phyloP scores from a whole-genome alignment of 768 basidiomycete species.

The Lactifluus hygrophoroides region DNA sequence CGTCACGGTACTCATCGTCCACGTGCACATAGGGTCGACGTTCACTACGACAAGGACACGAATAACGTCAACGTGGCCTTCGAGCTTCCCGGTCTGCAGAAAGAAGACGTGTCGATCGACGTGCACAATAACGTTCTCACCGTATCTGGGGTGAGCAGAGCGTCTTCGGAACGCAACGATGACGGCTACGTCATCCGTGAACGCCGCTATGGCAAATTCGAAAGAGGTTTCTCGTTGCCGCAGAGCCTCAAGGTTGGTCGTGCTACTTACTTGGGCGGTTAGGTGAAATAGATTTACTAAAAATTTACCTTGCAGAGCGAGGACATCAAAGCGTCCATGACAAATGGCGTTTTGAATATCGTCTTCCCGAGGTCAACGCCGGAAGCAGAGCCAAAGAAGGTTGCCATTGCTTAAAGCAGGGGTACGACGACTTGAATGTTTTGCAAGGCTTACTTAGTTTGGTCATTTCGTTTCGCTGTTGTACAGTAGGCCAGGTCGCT shows the following conservation, averaged over 20 bases:
- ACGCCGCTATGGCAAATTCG: conserved; percentile 25
- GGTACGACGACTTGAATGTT: no score
- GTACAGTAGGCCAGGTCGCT: no score
- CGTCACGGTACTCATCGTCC: no score
- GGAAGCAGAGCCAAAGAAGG: conserved; percentile 37
- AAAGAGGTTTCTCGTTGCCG: conserved; percentile 22
- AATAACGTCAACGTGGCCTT: conserved; percentile 45
- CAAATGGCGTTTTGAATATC: conserved; percentile 38
- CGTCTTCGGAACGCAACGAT: conserved; percentile 29
- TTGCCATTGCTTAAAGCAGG: conserved; percentile 26
- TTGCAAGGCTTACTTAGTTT: no score
- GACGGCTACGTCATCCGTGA: conserved; percentile 29
- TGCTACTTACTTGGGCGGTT: background rate
- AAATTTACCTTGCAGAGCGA: conserved; percentile 17
- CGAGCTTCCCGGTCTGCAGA: conserved; percentile 46
- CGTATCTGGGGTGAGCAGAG: conserved; percentile 40
- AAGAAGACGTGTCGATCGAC: conserved; percentile 44
- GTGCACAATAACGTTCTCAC: conserved; percentile 40
- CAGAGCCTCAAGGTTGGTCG: conserved; percentile 24
- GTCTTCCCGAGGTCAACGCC: conserved; percentile 39
- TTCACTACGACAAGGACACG: conserved; percentile 38
- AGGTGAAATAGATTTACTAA: background rate
- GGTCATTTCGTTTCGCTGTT: no score
- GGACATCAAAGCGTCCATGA: conserved; percentile 37
- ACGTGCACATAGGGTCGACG: conserved; percentile 34